Evolutionary conservation across 768 basidiomycete species (phyloP), one percentile per base, ranked within the genome.

Genomic region (Lentinula edodes): DNA sequence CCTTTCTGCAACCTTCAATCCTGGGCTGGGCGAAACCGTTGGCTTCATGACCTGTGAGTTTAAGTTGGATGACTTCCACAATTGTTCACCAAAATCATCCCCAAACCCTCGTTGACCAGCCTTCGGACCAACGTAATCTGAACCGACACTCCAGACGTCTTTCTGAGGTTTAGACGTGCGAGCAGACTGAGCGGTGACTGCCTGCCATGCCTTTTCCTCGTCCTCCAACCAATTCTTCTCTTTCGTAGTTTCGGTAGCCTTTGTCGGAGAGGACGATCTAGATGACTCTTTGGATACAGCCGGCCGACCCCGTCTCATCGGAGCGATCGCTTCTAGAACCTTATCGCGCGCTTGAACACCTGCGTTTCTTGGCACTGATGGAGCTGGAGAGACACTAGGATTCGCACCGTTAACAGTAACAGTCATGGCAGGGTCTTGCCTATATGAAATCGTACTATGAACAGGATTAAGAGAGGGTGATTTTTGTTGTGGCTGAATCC

Each of bases 321-420:
- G 89, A 36, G 87, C 86, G 60, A 91, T 88, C 12, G 89, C 89
- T 66, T 91, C 90, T 18, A 91, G 76, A 5, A 90, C 89, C 67
- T 85, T 89, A 61, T 92, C 89, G 43, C 88, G 83, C 8, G 87
- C 87, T 66, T 89, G 86, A 35, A 87, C 69, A 32, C 86, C 89
- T 34, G 83, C 78, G 64, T 81, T 81, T 64, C 72, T 76, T 1
- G 71, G 63, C 20, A 56, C 4, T 4, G 77, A 69, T 1, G 68
- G 65, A 6, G 51, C 10, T 23, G 65, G 18, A n/a, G 41, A 18
- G 8, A 23, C 12, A 32, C 34, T 35, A 3, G 58, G 5, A 43
- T 36, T 15, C 66, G 61, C 18, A 34, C 39, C 41, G 28, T 56
- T 56, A 61, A 42, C 54, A 20, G 51, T 62, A 45, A 63, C 62